phyloP scores from a whole-genome alignment of 345 rosid species.

The Aquilaria malaccensis region DNA sequence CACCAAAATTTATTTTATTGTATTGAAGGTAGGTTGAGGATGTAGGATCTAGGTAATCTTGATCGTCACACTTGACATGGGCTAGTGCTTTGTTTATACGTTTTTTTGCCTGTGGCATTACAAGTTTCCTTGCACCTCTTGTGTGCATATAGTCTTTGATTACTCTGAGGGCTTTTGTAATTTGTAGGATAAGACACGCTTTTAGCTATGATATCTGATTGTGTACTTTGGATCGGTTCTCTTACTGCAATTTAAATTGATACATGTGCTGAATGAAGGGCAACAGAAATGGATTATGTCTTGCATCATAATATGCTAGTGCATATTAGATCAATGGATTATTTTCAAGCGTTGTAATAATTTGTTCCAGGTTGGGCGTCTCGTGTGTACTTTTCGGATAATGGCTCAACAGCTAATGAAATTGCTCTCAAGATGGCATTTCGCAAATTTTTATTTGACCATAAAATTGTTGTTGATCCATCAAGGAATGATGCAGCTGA shows the following conservation, averaged over 20 bases:
- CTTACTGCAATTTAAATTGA: no score
- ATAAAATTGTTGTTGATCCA: conserved; percentile 29
- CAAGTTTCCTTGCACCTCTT: no score
- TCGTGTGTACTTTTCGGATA: conserved; percentile 78
- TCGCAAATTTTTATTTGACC: conserved; percentile 66
- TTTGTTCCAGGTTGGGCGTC: conserved; percentile 81
- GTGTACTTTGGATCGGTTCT: not conserved
- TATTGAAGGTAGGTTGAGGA: no score
- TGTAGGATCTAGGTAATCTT: no score
- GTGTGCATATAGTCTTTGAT: no score
- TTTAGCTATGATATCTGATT: not conserved
- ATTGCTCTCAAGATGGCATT: conserved; percentile 97
- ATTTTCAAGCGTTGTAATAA: not conserved
- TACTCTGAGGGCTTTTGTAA: no score
- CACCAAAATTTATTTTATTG: no score
- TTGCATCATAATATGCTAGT: not conserved
- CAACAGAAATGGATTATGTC: not conserved
- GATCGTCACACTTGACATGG: no score
- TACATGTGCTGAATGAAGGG: no score
- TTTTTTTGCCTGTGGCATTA: no score
- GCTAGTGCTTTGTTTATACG: no score
- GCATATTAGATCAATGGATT: not conserved
- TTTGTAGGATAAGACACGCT: no score
- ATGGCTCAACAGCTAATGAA: conserved; percentile 94
- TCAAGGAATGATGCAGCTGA: conserved; percentile 22